Evolutionary conservation across 768 basidiomycete genomes (phyloP).

Genomic region (Leccinum truebloodii): DNA sequence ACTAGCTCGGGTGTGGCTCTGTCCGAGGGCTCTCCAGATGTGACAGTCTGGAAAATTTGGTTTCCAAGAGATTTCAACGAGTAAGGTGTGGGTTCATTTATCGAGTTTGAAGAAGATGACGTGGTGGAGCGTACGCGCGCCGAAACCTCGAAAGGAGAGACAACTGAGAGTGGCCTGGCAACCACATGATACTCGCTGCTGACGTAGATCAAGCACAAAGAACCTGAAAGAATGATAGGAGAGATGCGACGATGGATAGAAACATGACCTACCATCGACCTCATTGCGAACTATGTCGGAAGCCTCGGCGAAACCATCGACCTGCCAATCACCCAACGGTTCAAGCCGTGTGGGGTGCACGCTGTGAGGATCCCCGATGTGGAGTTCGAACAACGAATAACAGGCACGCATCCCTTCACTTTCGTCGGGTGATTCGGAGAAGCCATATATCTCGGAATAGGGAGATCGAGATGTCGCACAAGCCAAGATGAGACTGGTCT

Average conservation of each 20-base stretch:
- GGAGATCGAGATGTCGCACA: constrained; percentile 40
- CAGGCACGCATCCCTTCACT: constrained; percentile 6
- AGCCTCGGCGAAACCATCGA: constrained; percentile 48
- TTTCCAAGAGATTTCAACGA: constrained; percentile 59
- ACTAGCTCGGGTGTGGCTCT: constrained; percentile 25
- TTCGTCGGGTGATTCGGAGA: constrained; percentile 18
- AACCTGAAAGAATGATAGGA: constrained; percentile 22
- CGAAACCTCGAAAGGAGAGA: constrained; percentile 22
- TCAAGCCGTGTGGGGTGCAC: constrained; percentile 36
- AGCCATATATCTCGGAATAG: constrained; percentile 25
- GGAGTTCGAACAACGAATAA: constrained; percentile 29
- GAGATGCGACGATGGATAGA: neutral
- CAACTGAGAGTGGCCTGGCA: constrained; percentile 40
- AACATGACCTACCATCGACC: constrained; percentile 43
- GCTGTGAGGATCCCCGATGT: constrained; percentile 21
- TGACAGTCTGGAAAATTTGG: constrained; percentile 49
- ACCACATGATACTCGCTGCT: constrained; percentile 46
- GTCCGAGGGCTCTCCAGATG: constrained; percentile 24
- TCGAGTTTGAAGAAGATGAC: constrained; percentile 22
- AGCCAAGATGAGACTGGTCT: constrained; percentile 40
- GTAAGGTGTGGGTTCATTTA: constrained; percentile 33
- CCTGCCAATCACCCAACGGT: constrained; percentile 54
- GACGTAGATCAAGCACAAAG: constrained; percentile 38
- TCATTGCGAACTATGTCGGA: constrained; percentile 47
- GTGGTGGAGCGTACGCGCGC: constrained; percentile 15